Evolutionary conservation across 2,329 filamentous ascomycete genomes (phyloP), one percentile per base, ranked within the genome.

Genomic region (Cordyceps cateniannulata): DNA sequence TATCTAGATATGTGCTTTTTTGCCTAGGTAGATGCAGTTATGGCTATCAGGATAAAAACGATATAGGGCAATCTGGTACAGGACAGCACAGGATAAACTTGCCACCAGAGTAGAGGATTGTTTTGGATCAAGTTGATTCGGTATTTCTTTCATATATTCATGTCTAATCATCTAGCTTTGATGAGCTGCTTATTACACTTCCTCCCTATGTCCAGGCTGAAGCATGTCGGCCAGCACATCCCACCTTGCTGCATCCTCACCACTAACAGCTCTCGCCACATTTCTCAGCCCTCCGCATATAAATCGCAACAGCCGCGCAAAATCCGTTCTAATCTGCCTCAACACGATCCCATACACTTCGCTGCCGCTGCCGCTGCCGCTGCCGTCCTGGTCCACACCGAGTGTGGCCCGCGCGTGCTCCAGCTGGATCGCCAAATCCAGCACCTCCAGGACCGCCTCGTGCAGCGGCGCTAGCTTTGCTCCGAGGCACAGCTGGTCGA

Each of bases 141-240:
- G 10, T 3, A 20, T 44, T 29, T n/a, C 18, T 16, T 42, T 22
- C 9, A 9, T 44, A 16, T 44, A 20, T 22, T 22, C 12, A n/a
- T n/a, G n/a, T 9, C 14, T 18, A 29, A n/a, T 4, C 14, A 20
- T 14, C 3, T 35, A 1, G 29, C 3, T 24, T 4, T 9, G 12
- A 40, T 25, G 9, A 20, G 4, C 9, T 20, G 18, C 38, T 42
- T 14, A 18, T n/a, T 58, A 58, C 35, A 58, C 50, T 3, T 58
- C 55, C 47, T 58, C 55, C 2, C 58, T 49, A n/a, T 53, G 50
- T 3, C 59, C 59, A 7, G 59, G 59, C 66, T 91, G 87, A 45
- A 93, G 72, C 74, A 86, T 86, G 71, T 93, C 89, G 0, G 88
- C 89, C 62, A 93, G 70, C 64, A 87, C 82, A 71, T 91, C 89